phyloP scores from a whole-genome alignment of 768 basidiomycete genomes.

The Auricularia auricula-judae region DNA sequence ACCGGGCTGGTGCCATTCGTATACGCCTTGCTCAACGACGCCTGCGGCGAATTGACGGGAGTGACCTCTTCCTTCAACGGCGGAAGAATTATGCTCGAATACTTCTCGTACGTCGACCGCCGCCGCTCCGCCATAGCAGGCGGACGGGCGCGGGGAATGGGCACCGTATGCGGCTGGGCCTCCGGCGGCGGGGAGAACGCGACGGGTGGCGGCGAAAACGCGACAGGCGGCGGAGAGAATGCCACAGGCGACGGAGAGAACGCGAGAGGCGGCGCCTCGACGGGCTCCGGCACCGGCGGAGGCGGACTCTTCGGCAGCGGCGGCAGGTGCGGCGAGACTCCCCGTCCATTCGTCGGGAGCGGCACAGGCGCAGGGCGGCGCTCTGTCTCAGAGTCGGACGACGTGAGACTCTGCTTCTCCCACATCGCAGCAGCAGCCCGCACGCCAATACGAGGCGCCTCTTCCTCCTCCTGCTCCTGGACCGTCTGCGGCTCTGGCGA shows the following conservation, averaged over 20 bases:
- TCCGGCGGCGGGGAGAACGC: not conserved
- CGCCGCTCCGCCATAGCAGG: constrained; percentile 39
- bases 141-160: not conserved
- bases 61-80: constrained; percentile 59
- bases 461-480: constrained; percentile 5
- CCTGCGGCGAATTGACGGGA: constrained; percentile 21
- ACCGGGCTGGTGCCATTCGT: not conserved
- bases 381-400: not conserved
- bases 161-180: not conserved
- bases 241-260: not conserved
- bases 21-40: constrained; percentile 1
- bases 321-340: not conserved
- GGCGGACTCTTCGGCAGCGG: not conserved
- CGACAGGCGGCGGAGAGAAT: not conserved
- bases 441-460: constrained; percentile 8
- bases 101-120: constrained; percentile 57
- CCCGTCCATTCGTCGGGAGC: not conserved
- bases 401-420: constrained; percentile 3
- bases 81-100: constrained; percentile 51
- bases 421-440: constrained; percentile 8
- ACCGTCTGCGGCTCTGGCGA: not conserved
- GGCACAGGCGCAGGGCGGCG: not conserved
- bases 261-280: not conserved
- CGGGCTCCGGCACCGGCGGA: not conserved
- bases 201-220: not conserved